These are phyloP conservation scores for Wickerhamomyces sp. DNA, from an alignment of 1,139 yeast genomes.

Conservation along the genomic window DNA sequence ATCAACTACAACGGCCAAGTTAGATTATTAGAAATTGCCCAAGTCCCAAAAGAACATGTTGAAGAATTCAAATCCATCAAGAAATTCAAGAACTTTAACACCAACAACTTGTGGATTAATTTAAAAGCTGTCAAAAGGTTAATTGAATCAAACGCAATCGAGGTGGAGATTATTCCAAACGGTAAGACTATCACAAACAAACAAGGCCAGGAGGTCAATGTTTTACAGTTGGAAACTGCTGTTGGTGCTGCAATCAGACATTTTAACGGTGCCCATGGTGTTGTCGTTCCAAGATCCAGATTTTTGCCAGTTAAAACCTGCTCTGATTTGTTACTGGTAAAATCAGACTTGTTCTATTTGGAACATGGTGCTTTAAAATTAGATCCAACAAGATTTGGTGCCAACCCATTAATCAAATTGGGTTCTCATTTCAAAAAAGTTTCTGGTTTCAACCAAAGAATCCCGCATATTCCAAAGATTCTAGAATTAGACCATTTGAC, in stretches of 20 bases:
- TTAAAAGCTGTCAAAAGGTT: constrained; percentile 90
- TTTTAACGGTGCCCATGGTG: constrained; percentile 94
- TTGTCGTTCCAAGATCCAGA: constrained; percentile 95
- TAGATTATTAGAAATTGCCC: constrained; percentile 93
- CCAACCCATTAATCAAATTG: constrained; percentile 91
- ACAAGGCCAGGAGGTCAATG: constrained; percentile 77
- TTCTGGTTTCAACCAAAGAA: constrained; percentile 81
- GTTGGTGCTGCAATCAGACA: constrained; percentile 99
- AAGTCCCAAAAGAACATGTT: constrained; percentile 97
- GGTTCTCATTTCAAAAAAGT: constrained; percentile 97
- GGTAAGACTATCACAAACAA: constrained; percentile 64
- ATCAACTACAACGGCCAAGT: constrained; percentile 95
- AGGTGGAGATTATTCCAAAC: constrained; percentile 94
- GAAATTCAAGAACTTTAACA: constrained; percentile 96
- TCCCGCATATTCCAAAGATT: constrained; percentile 94
- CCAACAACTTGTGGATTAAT: constrained; percentile 96
- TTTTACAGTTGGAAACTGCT: constrained; percentile 94
- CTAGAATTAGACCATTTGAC: constrained; percentile 96
- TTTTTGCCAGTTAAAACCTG: constrained; percentile 98
- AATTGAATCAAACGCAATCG: constrained; percentile 77
- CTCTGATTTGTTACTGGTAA: constrained; percentile 88
- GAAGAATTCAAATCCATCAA: constrained; percentile 98
- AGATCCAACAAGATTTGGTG: constrained; percentile 83
- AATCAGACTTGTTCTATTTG: constrained; percentile 89
- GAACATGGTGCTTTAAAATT: constrained; percentile 88